phyloP scores from a whole-genome alignment of 2,329 filamentous ascomycete genomes.

The Aspergillus sp. region DNA sequence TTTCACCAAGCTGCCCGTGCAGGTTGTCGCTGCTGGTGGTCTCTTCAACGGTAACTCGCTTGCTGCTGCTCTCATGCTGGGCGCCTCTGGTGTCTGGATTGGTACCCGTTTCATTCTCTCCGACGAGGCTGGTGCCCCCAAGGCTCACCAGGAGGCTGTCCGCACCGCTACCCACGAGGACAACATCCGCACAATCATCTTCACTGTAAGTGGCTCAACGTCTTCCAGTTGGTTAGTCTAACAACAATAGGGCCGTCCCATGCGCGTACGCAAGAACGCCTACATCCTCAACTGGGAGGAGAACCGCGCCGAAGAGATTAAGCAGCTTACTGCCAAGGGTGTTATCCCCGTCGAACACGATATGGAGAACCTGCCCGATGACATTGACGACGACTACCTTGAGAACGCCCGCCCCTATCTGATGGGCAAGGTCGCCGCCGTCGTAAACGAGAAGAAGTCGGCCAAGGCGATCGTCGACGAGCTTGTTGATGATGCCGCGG shows the following conservation, averaged over 20 bases:
- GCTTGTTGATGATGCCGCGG: slow-evolving; percentile 81
- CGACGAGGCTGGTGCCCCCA: slow-evolving; percentile 91
- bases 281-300: slow-evolving; percentile 98
- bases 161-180: slow-evolving; percentile 90
- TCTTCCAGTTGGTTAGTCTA: slow-evolving; percentile 14
- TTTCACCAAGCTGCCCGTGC: slow-evolving; percentile 83
- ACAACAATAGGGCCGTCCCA: slow-evolving; percentile 69
- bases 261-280: slow-evolving; percentile 89
- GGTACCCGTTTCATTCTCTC: slow-evolving; percentile 94
- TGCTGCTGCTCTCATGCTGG: slow-evolving; percentile 89
- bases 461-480: slow-evolving; percentile 95
- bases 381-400: slow-evolving; percentile 81
- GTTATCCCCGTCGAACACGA: slow-evolving; percentile 93
- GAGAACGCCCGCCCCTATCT: slow-evolving; percentile 89
- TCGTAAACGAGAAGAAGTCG: slow-evolving; percentile 88
- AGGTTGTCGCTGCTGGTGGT: slow-evolving; percentile 91
- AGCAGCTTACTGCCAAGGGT: slow-evolving; percentile 85
- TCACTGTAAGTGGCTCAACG: slow-evolving; percentile 63
- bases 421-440: slow-evolving; percentile 96
- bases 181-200: slow-evolving; percentile 96
- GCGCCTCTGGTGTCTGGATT: slow-evolving; percentile 91
- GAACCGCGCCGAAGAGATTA: slow-evolving; percentile 88
- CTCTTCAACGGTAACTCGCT: slow-evolving; percentile 91
- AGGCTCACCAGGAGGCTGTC: slow-evolving; percentile 94
- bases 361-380: slow-evolving; percentile 76